Evolutionary conservation across 495 filamentous ascomycete genomes (phyloP), one percentile per base, ranked within the genome.

Genomic region (Hypoxylon lienhwacheense): DNA sequence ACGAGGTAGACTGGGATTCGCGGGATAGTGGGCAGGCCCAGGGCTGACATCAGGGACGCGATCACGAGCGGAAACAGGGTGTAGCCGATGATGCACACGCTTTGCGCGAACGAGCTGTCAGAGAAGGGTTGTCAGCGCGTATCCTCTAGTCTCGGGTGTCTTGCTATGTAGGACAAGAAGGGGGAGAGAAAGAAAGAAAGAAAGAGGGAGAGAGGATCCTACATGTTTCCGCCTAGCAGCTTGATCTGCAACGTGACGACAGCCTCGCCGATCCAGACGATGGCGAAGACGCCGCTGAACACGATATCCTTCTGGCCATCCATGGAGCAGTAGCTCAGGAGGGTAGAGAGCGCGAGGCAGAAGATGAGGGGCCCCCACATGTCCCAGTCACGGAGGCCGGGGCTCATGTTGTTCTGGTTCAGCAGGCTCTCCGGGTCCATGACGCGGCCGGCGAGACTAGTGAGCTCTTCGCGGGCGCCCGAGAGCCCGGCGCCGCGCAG

Each of bases 191-290:
- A 36, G 5, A n/a, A 8, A 34, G 22, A 50, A 47, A 34, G 12
- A 19, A 17, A 33, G 3, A 34, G 19, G 29, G 11, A 10, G 8
- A 17, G 24, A 25, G 24, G 24, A 10, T 81, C 90, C 72, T 74
- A 97, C 93, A 98, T 97, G 77, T 95, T 96, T 19, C 93, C 93
- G 37, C 93, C 93, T 51, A 99, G 74, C 64, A 99, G 75, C 77
- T 96, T 96, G 66, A 99, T 97, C 81, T 99, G 93, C 66, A 92
- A 74, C n/a, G 93, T 99, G 51, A 99, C 91, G 11, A 97, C 88
- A 1, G 92, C 91, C 77, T 97, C 90, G 5, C 91, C 93, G 44
- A 97, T 83, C 93, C 93, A 99, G 28, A 99, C 88, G 64, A 93
- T 85, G 17, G 89, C 86, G 75, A 99, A 99, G 14, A 97, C 90